Evolutionary conservation across 805 yeast species (phyloP).

Genomic region (Candida ipomoeae): DNA sequence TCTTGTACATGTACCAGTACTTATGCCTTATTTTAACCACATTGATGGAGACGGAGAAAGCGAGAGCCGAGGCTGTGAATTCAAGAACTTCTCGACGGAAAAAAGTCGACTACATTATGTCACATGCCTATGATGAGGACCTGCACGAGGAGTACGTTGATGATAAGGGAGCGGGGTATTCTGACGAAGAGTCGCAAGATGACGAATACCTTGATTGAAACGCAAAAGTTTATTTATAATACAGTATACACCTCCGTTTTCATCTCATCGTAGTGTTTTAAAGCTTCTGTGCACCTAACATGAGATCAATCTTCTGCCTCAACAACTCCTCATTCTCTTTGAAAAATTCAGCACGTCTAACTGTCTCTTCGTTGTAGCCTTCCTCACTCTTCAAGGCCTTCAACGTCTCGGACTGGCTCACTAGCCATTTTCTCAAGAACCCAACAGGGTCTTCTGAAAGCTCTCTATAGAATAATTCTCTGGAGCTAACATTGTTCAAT

Average conservation of each 20-base stretch:
- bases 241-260: constrained; percentile 1
- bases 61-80: constrained; percentile 6
- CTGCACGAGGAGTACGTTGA: constrained; percentile 7
- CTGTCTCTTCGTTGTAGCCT: constrained; percentile 83
- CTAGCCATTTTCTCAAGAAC: constrained; percentile 69
- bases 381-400: constrained; percentile 87
- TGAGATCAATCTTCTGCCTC: constrained; percentile 71
- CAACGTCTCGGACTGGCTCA: constrained; percentile 77
- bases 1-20: constrained; percentile 26
- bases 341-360: constrained; percentile 76
- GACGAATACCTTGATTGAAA: constrained; percentile 10
- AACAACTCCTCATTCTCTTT: constrained; percentile 64
- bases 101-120: constrained; percentile 12
- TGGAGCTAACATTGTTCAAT: constrained; percentile 54
- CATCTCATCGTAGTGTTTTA: constrained; percentile 2
- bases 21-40: constrained; percentile 27
- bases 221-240: constrained; percentile 2
- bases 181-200: constrained; percentile 11
- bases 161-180: constrained; percentile 11
- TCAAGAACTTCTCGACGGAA: constrained; percentile 14
- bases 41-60: constrained; percentile 15
- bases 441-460: constrained; percentile 73
- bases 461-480: constrained; percentile 73
- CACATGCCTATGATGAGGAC: constrained; percentile 8
- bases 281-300: constrained; percentile 48